phyloP scores from a whole-genome alignment of 495 filamentous ascomycete species.

The Lindgomyces ingoldianus region DNA sequence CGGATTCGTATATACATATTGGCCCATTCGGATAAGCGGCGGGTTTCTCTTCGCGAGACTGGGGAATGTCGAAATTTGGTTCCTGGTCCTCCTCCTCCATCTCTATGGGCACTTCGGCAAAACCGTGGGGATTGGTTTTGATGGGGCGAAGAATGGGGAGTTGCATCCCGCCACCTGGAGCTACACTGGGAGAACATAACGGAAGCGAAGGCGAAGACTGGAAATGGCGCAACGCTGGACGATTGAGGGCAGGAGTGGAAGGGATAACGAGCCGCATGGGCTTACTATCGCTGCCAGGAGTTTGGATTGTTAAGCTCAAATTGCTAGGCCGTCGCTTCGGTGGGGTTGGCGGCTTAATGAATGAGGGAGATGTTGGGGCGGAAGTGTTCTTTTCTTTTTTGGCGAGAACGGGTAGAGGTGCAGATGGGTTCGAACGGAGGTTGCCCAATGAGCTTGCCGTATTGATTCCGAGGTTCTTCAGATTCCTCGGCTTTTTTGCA shows the following conservation, averaged over 20 bases:
- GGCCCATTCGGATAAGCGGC: slow-evolving; percentile 92
- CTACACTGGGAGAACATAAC: slow-evolving; percentile 60
- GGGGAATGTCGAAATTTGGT: slow-evolving; percentile 67
- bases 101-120: slow-evolving; percentile 41
- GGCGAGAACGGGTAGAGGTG: slow-evolving; percentile 49
- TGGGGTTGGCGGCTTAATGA: slow-evolving; percentile 73
- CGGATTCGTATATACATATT: slow-evolving; percentile 87
- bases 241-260: slow-evolving; percentile 44
- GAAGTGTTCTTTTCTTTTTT: slow-evolving; percentile 57
- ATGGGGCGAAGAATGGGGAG: slow-evolving; percentile 55
- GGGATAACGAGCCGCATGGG: slow-evolving; percentile 43
- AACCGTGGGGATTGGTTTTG: slow-evolving; percentile 35
- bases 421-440: slow-evolving; percentile 54
- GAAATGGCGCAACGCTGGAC: slow-evolving; percentile 58
- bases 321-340: slow-evolving; percentile 74
- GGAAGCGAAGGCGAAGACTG: slow-evolving; percentile 69
- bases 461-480: slow-evolving; percentile 90
- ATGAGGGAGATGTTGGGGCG: slow-evolving; percentile 78
- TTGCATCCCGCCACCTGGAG: slow-evolving; percentile 65
- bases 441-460: slow-evolving; percentile 59
- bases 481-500: slow-evolving; percentile 75
- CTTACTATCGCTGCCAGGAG: slow-evolving; percentile 52
- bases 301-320: slow-evolving; percentile 69
- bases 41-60: slow-evolving; percentile 77
- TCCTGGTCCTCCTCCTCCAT: slow-evolving; percentile 65